phyloP scores from a whole-genome alignment of 2,329 filamentous ascomycete species.

The Lasiodiplodia citricola region DNA sequence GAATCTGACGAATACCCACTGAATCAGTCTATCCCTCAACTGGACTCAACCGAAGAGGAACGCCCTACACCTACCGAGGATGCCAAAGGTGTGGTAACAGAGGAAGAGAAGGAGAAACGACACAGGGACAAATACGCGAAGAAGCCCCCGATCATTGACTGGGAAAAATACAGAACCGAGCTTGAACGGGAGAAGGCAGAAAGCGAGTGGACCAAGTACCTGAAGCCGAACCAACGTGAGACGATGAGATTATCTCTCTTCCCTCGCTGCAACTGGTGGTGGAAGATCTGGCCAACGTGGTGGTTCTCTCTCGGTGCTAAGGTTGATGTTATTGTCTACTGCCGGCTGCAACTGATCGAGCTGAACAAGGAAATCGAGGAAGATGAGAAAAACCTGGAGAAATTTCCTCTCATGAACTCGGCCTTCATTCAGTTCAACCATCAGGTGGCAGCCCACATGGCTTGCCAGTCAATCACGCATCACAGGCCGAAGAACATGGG shows the following conservation, averaged over 20 bases:
- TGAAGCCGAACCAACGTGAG: conserved; percentile 81
- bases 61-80: not conserved
- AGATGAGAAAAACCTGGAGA: conserved; percentile 84
- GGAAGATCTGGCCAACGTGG: conserved; percentile 55
- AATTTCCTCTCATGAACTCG: conserved; percentile 90
- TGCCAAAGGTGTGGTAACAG: not conserved
- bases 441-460: conserved; percentile 97
- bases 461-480: conserved; percentile 88
- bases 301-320: conserved; percentile 83
- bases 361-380: conserved; percentile 90
- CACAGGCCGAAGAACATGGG: conserved; percentile 94
- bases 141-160: conserved; percentile 29
- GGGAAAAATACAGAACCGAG: conserved; percentile 29
- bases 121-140: conserved; percentile 19
- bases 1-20: conserved; percentile 38
- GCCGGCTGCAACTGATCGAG: conserved; percentile 81
- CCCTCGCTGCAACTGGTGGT: conserved; percentile 56
- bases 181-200: conserved; percentile 33
- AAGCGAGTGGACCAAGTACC: conserved; percentile 79
- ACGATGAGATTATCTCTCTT: conserved; percentile 77
- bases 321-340: conserved; percentile 93
- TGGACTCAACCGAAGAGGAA: not conserved
- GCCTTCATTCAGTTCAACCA: conserved; percentile 99
- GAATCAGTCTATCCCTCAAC: conserved; percentile 24
- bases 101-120: conserved; percentile 12